Base-by-base conservation (phyloP, 2,329 filamentous ascomycete genomes). In the Trichoderma sp. region DNA sequence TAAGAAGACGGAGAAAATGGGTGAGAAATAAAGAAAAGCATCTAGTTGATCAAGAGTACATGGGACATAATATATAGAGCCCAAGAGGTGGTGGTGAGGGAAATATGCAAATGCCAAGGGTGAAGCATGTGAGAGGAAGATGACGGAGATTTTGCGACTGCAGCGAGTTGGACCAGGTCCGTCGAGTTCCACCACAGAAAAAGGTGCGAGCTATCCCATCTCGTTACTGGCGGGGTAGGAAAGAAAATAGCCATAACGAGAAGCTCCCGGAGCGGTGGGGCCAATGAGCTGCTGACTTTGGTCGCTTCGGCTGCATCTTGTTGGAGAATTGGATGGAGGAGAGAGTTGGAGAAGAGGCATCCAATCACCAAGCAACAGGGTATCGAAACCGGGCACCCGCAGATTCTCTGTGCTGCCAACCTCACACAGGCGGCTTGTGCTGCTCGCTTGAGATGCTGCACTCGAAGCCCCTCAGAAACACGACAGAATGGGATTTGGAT, bases 221-320 rank as follows among this genome's bases (percentile, higher is more conserved):
- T 38, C 21, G 6, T 18, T 66, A 38, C 38, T 79, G 78, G 80
- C 80, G 80, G 80, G 80, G 79, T 80, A 81, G 77, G 38, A 71
- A 35, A 63, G 27, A 50, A 60, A 53, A 72, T 50, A 64, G 38
- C 68, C 68, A 72, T 64, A 35, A 59, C 33, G 41, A 59, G 67
- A 67, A 59, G 56, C 60, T 56, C 29, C 68, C 11, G 29, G 38
- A 11, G 12, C 33, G 31, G 66, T 65, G 66, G 65, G 66, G 66
- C 41, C 21, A 38, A 59, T 31, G 18, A 53, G 62, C 18, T 62
- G 38, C 24, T 45, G 64, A 12, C 41, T 56, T 67, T 67, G 24
- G 31, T 31, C 53, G 16, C n/a, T n/a, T 35, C 21, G 24, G 59
- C 29, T 12, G 35, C 9, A 16, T 59, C 24, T 53, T 59, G 33